Evolutionary conservation across 1,139 yeast genomes (phyloP).

Genomic region (Kodamaea sp.): DNA sequence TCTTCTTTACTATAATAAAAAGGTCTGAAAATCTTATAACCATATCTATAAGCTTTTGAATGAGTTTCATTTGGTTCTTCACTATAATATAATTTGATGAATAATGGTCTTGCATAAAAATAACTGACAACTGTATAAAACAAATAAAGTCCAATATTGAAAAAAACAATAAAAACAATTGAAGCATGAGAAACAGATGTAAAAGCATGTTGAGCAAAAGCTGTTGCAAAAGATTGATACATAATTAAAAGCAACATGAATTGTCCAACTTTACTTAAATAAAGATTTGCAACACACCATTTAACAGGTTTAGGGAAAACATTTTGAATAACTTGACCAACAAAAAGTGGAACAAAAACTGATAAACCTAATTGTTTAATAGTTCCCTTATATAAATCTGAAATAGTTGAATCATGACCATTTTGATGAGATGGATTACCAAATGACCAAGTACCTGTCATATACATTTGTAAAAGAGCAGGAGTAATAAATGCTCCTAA

Average conservation of each 20-base stretch:
- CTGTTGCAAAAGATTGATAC: slow-evolving; percentile 85
- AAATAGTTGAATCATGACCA: slow-evolving; percentile 46
- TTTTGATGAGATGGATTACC: slow-evolving; percentile 71
- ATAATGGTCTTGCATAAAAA: slow-evolving; percentile 57
- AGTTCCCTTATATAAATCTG: slow-evolving; percentile 63
- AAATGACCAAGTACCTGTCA: slow-evolving; percentile 59
- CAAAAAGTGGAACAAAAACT: slow-evolving; percentile 78
- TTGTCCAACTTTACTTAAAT: slow-evolving; percentile 68
- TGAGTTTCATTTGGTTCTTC: slow-evolving; percentile 45
- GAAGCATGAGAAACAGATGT: slow-evolving; percentile 64
- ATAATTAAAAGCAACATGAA: slow-evolving; percentile 74
- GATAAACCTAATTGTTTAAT: slow-evolving; percentile 85
- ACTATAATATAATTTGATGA: slow-evolving; percentile 41
- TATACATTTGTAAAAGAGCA: slow-evolving; percentile 70
- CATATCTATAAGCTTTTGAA: slow-evolving; percentile 37
- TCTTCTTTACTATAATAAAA: slow-evolving; percentile 69
- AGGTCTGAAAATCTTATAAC: slow-evolving; percentile 49
- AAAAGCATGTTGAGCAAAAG: slow-evolving; percentile 79
- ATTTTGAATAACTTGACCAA: slow-evolving; percentile 82
- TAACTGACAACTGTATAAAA: slow-evolving; percentile 66
- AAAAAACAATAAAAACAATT: slow-evolving; percentile 71
- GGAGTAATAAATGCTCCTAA: slow-evolving; percentile 87
- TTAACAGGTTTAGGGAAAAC: slow-evolving; percentile 60
- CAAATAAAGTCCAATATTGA: slow-evolving; percentile 73
- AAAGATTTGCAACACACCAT: slow-evolving; percentile 56